Evolutionary conservation across 768 basidiomycete species (phyloP).

Genomic region (Suillus weaverae): DNA sequence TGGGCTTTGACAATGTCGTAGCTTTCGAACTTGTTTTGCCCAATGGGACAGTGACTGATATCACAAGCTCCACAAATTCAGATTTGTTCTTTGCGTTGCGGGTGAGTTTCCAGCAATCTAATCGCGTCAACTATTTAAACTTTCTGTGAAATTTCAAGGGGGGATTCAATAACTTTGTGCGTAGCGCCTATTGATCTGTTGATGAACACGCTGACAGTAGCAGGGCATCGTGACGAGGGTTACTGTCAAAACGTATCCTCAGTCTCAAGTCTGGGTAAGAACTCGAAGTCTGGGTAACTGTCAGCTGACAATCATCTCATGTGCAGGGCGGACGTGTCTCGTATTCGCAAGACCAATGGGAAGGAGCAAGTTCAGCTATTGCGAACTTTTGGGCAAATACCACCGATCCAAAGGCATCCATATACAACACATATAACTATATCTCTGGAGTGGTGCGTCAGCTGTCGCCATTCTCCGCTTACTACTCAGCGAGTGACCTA

Average conservation of each 20-base stretch:
- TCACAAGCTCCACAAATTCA: constrained; percentile 33
- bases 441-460: constrained; percentile 28
- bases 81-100: constrained; percentile 48
- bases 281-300: constrained; percentile 51
- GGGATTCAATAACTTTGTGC: constrained; percentile 63
- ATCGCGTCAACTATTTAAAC: neutral
- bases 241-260: constrained; percentile 52
- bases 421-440: constrained; percentile 44
- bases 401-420: constrained; percentile 2
- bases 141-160: constrained; percentile 39
- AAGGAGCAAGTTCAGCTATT: constrained; percentile 1
- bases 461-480: neutral
- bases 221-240: constrained; percentile 63
- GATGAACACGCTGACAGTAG: constrained; percentile 31
- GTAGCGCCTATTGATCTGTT: constrained; percentile 8
- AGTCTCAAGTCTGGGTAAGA: constrained; percentile 56
- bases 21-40: constrained; percentile 63
- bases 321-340: constrained; percentile 49
- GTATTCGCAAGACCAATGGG: constrained; percentile 14
- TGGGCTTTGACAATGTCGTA: constrained; percentile 54
- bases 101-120: constrained; percentile 31
- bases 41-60: constrained; percentile 42
- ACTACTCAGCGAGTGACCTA: constrained; percentile 19
- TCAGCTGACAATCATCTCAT: neutral
- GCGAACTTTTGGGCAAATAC: neutral